These are phyloP conservation scores for Desmodesmus armatus DNA, from an alignment of 139 green algal genomes.

Conservation along the genomic window DNA sequence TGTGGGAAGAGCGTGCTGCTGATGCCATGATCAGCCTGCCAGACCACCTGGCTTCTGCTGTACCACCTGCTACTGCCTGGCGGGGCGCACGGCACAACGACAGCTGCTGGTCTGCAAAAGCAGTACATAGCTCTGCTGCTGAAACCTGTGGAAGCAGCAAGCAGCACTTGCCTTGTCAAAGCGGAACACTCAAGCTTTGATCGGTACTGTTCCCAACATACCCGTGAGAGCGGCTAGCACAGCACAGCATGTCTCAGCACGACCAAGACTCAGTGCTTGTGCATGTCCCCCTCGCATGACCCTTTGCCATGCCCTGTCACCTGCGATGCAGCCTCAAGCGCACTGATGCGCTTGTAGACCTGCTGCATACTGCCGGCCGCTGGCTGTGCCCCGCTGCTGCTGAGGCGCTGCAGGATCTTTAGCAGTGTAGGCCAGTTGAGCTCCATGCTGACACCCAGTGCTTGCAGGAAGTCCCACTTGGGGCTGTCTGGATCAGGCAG, in stretches of 20 bases:
- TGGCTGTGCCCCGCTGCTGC: background rate
- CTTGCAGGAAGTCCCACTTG: constrained; percentile 8
- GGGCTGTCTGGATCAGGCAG: background rate
- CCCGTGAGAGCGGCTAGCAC: too few species aligned
- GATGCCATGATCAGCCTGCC: background rate
- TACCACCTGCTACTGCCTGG: background rate
- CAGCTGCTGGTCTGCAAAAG: background rate
- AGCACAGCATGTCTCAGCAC: too few species aligned
- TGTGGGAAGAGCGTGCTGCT: background rate
- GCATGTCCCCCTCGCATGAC: too few species aligned
- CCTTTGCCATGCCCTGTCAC: too few species aligned
- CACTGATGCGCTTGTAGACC: background rate
- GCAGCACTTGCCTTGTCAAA: too few species aligned
- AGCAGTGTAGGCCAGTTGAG: background rate
- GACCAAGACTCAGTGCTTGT: too few species aligned
- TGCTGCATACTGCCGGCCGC: background rate
- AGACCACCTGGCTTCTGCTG: background rate
- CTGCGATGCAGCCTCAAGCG: background rate
- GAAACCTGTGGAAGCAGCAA: too few species aligned
- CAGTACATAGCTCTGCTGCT: background rate
- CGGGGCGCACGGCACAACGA: background rate
- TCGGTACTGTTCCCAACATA: background rate
- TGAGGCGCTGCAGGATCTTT: background rate
- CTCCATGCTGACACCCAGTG: background rate
- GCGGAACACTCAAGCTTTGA: too few species aligned